These are phyloP conservation scores for Tubosaeta sp. DNA, from an alignment of 768 basidiomycete genomes.

Conservation along the genomic window DNA sequence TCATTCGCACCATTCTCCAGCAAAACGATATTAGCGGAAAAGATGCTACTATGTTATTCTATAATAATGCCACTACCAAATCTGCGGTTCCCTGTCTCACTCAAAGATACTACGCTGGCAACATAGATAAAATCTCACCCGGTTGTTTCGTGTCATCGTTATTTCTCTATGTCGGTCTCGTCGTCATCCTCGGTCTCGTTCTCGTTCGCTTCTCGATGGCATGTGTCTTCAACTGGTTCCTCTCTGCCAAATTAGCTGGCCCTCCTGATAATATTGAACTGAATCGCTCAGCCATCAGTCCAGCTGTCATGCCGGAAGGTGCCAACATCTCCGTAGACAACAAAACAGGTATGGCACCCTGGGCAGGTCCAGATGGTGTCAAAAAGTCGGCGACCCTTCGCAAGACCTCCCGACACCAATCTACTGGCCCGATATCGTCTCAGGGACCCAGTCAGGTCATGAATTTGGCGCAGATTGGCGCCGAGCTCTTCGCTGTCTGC, in stretches of 20 bases:
- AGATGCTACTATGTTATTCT: constrained; percentile 88
- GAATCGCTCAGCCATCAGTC: constrained; percentile 82
- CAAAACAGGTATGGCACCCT: constrained; percentile 88
- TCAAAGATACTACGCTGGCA: constrained; percentile 86
- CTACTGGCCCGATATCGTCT: constrained; percentile 42
- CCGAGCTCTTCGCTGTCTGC: constrained; percentile 93
- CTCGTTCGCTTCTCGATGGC: constrained; percentile 95
- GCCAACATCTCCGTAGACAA: constrained; percentile 95
- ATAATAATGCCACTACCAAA: constrained; percentile 59
- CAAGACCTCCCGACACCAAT: constrained; percentile 38
- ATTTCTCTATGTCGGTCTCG: constrained; percentile 84
- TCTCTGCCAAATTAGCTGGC: constrained; percentile 76
- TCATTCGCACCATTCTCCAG: constrained; percentile 66
- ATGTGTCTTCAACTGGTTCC: constrained; percentile 94
- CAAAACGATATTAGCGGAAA: constrained; percentile 58
- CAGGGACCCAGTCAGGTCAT: constrained; percentile 50
- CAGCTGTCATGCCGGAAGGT: constrained; percentile 94
- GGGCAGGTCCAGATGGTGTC: constrained; percentile 61
- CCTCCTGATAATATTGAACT: constrained; percentile 70
- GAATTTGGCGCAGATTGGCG: constrained; percentile 86
- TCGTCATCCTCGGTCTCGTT: constrained; percentile 88
- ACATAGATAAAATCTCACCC: constrained; percentile 94
- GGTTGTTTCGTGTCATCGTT: constrained; percentile 91
- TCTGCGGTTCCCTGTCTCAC: constrained; percentile 75
- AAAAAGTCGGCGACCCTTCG: constrained; percentile 47